Percentiles rank a stretch among this genome's conserved stretches.
These are phyloP conservation scores for Thalia dealbata DNA, from an alignment of 176 grass and related monocot species.

Conservation along the genomic window DNA sequence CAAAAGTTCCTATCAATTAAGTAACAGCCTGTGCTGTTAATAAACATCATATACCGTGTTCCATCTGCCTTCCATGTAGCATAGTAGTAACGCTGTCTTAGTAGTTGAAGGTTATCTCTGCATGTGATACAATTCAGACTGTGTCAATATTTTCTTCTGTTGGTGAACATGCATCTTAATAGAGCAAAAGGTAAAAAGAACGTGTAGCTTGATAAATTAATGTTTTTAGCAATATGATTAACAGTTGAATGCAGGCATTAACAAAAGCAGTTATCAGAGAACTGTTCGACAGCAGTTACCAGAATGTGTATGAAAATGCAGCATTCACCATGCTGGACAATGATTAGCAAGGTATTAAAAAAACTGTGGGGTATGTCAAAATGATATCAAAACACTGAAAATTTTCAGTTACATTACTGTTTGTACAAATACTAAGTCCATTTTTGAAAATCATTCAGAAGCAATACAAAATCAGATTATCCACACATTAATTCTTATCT, in stretches of 20 bases:
- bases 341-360: background rate
- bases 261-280: no score
- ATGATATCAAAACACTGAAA: no score
- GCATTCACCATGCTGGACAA: background rate
- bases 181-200: background rate
- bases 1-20: constrained; percentile 86
- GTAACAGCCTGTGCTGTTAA: constrained; percentile 71
- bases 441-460: no score
- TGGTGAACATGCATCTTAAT: background rate
- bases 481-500: no score
- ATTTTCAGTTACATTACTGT: no score
- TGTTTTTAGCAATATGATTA: background rate
- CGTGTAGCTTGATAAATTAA: background rate
- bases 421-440: no score
- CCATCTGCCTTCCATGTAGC: constrained; percentile 99
- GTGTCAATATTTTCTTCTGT: no score
- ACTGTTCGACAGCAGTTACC: no score
- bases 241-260: no score
- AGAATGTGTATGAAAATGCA: background rate
- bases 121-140: constrained; percentile 8
- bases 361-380: background rate
- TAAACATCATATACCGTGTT: constrained; percentile 99
- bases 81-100: constrained; percentile 99
- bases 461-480: no score
- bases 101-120: constrained; percentile 88